Conservation (phyloP, 495 filamentous ascomycete genomes). For the Neurospora tetraspora region DNA sequence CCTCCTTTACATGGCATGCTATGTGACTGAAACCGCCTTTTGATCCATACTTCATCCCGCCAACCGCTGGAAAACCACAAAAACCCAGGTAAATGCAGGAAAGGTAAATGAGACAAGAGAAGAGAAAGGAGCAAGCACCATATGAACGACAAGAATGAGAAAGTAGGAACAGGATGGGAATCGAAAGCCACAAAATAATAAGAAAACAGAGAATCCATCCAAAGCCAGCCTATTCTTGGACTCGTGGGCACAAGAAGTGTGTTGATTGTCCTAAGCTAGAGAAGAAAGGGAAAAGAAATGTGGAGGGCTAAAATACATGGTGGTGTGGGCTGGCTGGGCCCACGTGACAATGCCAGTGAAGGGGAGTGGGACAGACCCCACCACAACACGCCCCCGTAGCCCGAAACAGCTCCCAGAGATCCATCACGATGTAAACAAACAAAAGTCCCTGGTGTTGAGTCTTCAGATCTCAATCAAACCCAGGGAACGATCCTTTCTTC, state of each 20-base stretch:
- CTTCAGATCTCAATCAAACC: no score
- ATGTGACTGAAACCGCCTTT: not conserved
- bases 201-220: not conserved
- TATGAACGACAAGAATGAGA: not conserved
- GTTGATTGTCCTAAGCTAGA: no score
- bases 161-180: not conserved
- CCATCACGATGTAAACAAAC: not conserved
- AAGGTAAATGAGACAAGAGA: not conserved
- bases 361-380: no score
- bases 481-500: not conserved
- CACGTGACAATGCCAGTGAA: no score
- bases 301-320: no score
- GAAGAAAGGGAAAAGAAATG: no score
- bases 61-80: not conserved
- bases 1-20: not conserved
- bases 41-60: not conserved
- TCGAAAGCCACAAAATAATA: not conserved
- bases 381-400: no score
- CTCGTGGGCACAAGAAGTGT: no score
- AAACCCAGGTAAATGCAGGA: not conserved
- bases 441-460: not conserved
- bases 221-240: not conserved
- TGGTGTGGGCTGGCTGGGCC: no score
- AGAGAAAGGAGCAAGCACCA: not conserved
- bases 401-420: no score